Conservation (phyloP, 2,329 filamentous ascomycete genomes). For the Colletotrichum shisoi region DNA sequence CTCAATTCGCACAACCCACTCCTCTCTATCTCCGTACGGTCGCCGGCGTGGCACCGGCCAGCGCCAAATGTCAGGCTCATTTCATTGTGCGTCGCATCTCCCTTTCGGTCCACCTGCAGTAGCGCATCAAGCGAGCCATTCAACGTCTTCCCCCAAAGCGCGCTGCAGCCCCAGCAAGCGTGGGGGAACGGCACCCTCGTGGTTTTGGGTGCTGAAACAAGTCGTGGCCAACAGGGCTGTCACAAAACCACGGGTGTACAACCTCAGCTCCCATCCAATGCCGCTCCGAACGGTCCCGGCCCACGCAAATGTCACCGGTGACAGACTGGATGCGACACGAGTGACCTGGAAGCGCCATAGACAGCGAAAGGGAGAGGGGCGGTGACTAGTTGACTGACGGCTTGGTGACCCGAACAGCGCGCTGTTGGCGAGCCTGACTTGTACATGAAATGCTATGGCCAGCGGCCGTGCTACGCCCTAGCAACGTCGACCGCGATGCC, state of each 20-base stretch:
- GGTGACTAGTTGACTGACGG: conserved; percentile 14
- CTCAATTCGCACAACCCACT: conserved; percentile 1
- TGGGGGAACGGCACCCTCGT: conserved; percentile 22
- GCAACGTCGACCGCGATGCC: background rate
- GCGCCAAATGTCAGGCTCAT: conserved; percentile 23
- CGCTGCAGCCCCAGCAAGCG: conserved; percentile 15
- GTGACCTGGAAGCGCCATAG: conserved; percentile 11
- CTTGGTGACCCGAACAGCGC: background rate
- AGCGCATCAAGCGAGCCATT: conserved; percentile 36
- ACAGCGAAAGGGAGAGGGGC: conserved; percentile 1
- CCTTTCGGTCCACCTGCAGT: conserved; percentile 35
- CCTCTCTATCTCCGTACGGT: conserved; percentile 7
- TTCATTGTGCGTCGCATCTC: conserved; percentile 16
- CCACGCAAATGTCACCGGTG: conserved; percentile 19
- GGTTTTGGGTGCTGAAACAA: conserved; percentile 30
- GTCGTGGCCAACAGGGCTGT: conserved; percentile 32
- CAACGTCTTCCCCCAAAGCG: conserved; percentile 8
- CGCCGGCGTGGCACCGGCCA: background rate
- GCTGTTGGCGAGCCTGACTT: conserved; percentile 9
- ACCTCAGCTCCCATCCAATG: conserved; percentile 23
- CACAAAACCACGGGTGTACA: conserved; percentile 21
- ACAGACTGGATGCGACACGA: conserved; percentile 13
- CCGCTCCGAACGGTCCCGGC: conserved; percentile 10
- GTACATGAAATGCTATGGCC: background rate
- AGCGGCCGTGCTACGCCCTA: background rate